Percentiles rank a stretch among this genome's conserved stretches.
phyloP scores from a whole-genome alignment of 2,329 filamentous ascomycete species.

The Penicillium sp. region DNA sequence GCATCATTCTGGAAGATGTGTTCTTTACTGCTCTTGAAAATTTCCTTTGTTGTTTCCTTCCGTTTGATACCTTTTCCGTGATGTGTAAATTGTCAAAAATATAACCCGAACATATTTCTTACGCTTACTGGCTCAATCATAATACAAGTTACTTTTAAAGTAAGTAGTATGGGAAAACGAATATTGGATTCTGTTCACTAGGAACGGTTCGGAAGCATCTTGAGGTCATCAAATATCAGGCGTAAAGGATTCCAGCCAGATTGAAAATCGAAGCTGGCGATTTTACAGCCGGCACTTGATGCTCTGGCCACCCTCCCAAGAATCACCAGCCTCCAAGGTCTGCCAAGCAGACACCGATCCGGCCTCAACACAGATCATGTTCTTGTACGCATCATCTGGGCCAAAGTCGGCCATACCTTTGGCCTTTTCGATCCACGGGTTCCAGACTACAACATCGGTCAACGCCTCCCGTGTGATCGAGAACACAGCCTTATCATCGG shows the following conservation, averaged over 20 bases:
- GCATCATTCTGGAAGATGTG: neutral
- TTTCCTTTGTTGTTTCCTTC: neutral
- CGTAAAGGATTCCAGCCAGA: neutral
- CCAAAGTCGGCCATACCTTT: constrained; percentile 80
- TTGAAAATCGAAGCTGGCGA: neutral
- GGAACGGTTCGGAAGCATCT: neutral
- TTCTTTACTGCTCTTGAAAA: neutral
- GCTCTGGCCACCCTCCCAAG: constrained; percentile 63
- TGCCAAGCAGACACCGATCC: constrained; percentile 80
- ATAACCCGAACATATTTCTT: neutral
- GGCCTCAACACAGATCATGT: constrained; percentile 93
- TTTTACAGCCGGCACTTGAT: constrained; percentile 45
- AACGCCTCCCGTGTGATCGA: constrained; percentile 80
- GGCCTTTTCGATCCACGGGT: constrained; percentile 87
- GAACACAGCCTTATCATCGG: constrained; percentile 61
- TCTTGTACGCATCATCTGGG: constrained; percentile 84
- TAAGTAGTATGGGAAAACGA: neutral
- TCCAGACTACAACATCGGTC: constrained; percentile 90
- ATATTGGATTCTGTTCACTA: neutral
- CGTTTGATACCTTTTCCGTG: neutral
- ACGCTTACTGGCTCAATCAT: neutral
- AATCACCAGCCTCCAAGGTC: constrained; percentile 75
- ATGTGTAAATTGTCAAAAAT: neutral
- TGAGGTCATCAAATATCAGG: constrained; percentile 15
- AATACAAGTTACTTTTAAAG: neutral